Percentiles rank a stretch among this genome's conserved stretches.
These are phyloP conservation scores for Populus trichocarpa DNA, from an alignment of 441 rosid species.

Conservation along the genomic window DNA sequence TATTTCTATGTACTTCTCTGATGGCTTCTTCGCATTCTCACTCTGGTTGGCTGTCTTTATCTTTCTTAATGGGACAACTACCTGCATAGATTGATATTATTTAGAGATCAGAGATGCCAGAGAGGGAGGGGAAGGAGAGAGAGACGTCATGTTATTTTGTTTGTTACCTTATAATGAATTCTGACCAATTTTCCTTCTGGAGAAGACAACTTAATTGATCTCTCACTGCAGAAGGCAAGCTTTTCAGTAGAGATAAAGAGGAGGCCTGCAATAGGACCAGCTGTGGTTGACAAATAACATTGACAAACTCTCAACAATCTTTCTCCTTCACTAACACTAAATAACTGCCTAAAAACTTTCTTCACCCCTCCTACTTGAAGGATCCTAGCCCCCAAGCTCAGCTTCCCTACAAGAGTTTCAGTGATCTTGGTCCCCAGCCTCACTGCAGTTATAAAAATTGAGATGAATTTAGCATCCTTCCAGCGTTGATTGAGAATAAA, in stretches of 20 bases:
- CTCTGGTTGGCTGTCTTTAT: slow-evolving; percentile 45
- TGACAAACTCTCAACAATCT: slow-evolving; percentile 45
- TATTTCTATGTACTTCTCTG: slow-evolving; percentile 61
- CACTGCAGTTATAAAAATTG: slow-evolving; percentile 26
- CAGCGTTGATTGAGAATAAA: too few species aligned
- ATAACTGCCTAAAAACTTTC: slow-evolving; percentile 46
- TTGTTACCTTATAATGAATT: slow-evolving; percentile 51
- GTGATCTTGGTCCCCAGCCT: slow-evolving; percentile 48
- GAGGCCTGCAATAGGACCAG: slow-evolving; percentile 65
- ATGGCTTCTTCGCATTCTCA: slow-evolving; percentile 53
- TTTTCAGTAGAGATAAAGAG: slow-evolving; percentile 55
- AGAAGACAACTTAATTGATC: slow-evolving; percentile 46
- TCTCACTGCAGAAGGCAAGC: slow-evolving; percentile 61
- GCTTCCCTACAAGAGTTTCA: slow-evolving; percentile 60
- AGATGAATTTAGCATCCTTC: not conserved
- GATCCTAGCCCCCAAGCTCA: slow-evolving; percentile 60
- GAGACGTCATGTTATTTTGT: too few species aligned
- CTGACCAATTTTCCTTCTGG: slow-evolving; percentile 41
- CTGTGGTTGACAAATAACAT: slow-evolving; percentile 56
- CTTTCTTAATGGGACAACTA: slow-evolving; percentile 48
- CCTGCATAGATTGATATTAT: slow-evolving; percentile 25
- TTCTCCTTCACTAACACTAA: slow-evolving; percentile 42
- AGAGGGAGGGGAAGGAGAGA: not conserved
- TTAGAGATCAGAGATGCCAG: not conserved
- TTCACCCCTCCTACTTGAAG: slow-evolving; percentile 59